Evolutionary conservation across 2,329 filamentous ascomycete species (phyloP).

Genomic region (Orbilia oligospora): DNA sequence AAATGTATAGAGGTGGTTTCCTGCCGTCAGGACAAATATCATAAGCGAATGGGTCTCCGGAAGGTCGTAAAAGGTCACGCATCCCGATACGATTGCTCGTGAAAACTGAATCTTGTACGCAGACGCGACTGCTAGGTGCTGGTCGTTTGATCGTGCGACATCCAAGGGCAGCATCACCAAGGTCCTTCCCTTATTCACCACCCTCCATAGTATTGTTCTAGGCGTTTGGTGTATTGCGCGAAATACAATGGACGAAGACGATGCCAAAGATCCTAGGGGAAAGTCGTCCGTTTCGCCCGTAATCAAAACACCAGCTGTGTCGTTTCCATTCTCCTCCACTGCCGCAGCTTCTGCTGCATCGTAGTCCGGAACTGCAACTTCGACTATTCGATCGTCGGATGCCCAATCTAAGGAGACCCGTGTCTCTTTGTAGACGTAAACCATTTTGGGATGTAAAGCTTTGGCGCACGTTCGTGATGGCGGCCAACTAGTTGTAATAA

Average conservation of each 20-base stretch:
- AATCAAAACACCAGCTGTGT: conserved; percentile 67
- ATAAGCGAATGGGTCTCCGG: conserved; percentile 82
- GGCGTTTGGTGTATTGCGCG: conserved; percentile 82
- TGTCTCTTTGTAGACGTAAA: conserved; percentile 83
- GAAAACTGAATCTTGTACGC: conserved; percentile 84
- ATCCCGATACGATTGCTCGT: conserved; percentile 79
- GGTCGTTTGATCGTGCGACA: conserved; percentile 77
- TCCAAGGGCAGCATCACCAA: conserved; percentile 89
- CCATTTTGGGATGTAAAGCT: conserved; percentile 41
- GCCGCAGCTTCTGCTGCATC: conserved; percentile 65
- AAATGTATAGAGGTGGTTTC: conserved; percentile 86
- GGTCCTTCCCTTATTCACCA: conserved; percentile 83
- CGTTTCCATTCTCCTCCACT: conserved; percentile 67
- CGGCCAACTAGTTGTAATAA: conserved; percentile 14
- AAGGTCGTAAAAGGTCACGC: conserved; percentile 85
- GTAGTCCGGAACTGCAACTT: conserved; percentile 64
- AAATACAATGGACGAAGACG: conserved; percentile 86
- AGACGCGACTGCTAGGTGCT: conserved; percentile 77
- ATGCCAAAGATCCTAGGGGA: conserved; percentile 79
- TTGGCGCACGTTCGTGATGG: conserved; percentile 46
- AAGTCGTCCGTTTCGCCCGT: conserved; percentile 75
- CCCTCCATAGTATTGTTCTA: conserved; percentile 89
- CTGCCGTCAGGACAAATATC: conserved; percentile 81
- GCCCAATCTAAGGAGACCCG: conserved; percentile 80
- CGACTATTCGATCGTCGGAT: conserved; percentile 69